Evolutionary conservation across 208 protist species (phyloP).

Genomic region (Acanthamoeba castellanii): DNA sequence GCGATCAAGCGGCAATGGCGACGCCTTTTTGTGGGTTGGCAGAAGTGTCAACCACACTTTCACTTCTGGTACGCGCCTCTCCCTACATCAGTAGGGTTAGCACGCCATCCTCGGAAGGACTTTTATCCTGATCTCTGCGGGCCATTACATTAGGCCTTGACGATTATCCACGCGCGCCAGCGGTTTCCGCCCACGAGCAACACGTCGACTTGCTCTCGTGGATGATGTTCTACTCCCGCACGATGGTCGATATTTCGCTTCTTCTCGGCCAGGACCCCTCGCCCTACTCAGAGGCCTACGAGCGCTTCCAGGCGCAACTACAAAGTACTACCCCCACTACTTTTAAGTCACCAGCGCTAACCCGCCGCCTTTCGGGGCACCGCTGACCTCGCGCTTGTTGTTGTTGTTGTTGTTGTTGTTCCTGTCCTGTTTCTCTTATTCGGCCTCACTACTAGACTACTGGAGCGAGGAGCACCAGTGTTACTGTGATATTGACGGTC

Average conservation of each 20-base stretch:
- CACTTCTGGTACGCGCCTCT: conserved; percentile 82
- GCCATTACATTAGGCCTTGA: conserved; percentile 83
- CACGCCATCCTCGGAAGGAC: not conserved
- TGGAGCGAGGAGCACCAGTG: conserved; percentile 54
- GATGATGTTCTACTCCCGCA: conserved; percentile 84
- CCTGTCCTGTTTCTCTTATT: not conserved
- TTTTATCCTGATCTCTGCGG: not conserved
- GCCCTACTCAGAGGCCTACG: conserved; percentile 32
- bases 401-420: not conserved
- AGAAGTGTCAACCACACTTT: conserved; percentile 88
- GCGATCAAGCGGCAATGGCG: not conserved
- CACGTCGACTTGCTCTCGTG: conserved; percentile 92
- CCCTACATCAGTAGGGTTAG: not conserved
- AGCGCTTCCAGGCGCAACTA: not conserved
- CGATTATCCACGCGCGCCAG: conserved; percentile 90
- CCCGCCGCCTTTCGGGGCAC: too few species aligned
- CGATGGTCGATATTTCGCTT: conserved; percentile 78
- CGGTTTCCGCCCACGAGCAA: conserved; percentile 74
- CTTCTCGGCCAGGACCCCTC: conserved; percentile 69
- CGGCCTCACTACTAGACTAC: not conserved
- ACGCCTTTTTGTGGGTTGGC: conserved; percentile 88
- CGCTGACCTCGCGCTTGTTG: too few species aligned
- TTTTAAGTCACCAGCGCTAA: too few species aligned
- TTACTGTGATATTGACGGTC: conserved; percentile 28
- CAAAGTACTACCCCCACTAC: not conserved